Percentiles rank a stretch among this genome's conserved stretches.
phyloP scores from a whole-genome alignment of 1,284 basidiomycete genomes.

The Mycosarcoma maydis region DNA sequence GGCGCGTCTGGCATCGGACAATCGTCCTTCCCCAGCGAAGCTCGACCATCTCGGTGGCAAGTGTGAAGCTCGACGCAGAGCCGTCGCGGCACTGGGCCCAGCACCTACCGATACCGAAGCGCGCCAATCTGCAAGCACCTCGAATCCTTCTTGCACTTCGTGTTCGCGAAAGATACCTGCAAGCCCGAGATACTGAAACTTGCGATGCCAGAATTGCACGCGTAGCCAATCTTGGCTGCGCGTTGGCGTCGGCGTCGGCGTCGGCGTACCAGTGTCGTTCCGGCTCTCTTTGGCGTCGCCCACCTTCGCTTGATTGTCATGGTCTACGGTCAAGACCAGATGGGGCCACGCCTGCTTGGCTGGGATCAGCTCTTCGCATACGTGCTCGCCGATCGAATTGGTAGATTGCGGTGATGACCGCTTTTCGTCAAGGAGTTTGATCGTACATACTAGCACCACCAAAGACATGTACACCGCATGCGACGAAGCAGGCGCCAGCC shows the following conservation, averaged over 20 bases:
- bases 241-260: not conserved
- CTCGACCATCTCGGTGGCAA: constrained; percentile 24
- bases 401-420: not conserved
- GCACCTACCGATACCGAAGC: constrained; percentile 11
- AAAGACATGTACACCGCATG: constrained; percentile 34
- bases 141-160: constrained; percentile 6
- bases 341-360: constrained; percentile 10
- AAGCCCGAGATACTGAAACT: constrained; percentile 25
- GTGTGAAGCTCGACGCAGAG: constrained; percentile 5
- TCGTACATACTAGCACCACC: constrained; percentile 9
- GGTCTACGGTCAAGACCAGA: not conserved
- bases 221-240: constrained; percentile 14
- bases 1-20: constrained; percentile 8
- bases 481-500: constrained; percentile 15
- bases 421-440: constrained; percentile 10
- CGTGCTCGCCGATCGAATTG: not conserved
- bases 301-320: not conserved
- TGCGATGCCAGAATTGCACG: constrained; percentile 35
- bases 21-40: constrained; percentile 22
- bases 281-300: not conserved
- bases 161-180: constrained; percentile 29
- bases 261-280: not conserved
- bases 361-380: constrained; percentile 15
- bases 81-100: not conserved
- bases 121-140: constrained; percentile 29